Evolutionary conservation across 73 alveolate genomes (phyloP), one percentile per base, ranked within the genome.

Genomic region (Breviolum minutum): DNA sequence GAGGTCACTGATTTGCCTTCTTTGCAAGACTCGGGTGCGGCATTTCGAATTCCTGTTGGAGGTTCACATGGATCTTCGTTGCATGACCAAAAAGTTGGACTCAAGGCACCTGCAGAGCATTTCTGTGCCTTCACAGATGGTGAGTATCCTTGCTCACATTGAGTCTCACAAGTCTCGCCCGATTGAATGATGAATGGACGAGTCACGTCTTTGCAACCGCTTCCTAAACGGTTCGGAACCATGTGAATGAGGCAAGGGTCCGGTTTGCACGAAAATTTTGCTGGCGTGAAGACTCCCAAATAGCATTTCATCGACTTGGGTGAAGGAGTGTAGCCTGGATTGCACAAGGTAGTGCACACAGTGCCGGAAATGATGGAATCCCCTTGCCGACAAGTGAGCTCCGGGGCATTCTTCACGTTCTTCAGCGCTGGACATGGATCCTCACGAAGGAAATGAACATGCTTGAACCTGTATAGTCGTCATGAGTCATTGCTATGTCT

Each of bases 301-400:
- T 62, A 26, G 63, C 94, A 86, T 10, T 62, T 1, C 79, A 86
- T 13, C 7, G 70, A 22, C 64, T 86, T 86, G 13, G 77, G 63
- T 7, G 63, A 48, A 29, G 94, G 94, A 29, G 66, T 63, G 79
- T 86, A 86, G 64, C 94, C 94, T 27, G 69, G 63, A 60, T 63
- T 63, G 79, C 94, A 86, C 17, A 86, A 32, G 40, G 98, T 92
- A 11, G 98, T 92, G 98, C 98, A 92, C 26, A 84, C 98, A 11
- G 98, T 92, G 79, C 98, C 98, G 12, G 71, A 71, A 7, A 92
- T 32, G n/a, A 92, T 92, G 20, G 98, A 92, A 29, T 74, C 84
- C 4, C 98, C 98, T 64, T 92, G 98, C 11, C 98, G 98, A 69
- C 98, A 92, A 20, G 98, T 92, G 61, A 92, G 98, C 80, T 54